A percentile compares a stretch with the other conserved stretches of the same genome.
Conservation (phyloP, 148 eudicot genomes). For the Euryodendron excelsum region DNA sequence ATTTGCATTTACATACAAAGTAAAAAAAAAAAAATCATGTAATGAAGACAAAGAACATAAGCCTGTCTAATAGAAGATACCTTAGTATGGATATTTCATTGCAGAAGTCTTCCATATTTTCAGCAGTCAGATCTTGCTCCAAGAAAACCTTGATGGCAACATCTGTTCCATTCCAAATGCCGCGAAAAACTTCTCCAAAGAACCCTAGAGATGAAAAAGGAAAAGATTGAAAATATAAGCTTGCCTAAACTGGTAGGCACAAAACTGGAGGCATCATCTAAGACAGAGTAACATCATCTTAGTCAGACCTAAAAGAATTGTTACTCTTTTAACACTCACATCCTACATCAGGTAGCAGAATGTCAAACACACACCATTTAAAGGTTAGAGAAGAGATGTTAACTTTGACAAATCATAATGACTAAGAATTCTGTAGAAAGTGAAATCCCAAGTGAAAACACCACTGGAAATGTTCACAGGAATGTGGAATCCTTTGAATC, state of each 20-base stretch:
- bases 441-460: not conserved
- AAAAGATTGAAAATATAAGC: not conserved
- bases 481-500: not conserved
- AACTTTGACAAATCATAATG: no score
- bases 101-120: constrained; percentile 98
- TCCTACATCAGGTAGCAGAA: not conserved
- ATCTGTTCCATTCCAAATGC: constrained; percentile 95
- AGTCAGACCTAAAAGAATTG: not conserved
- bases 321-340: not conserved
- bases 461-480: not conserved
- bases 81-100: constrained; percentile 94
- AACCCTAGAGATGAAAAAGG: constrained; percentile 47
- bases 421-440: not conserved
- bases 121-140: constrained; percentile 96
- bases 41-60: constrained; percentile 6
- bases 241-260: not conserved
- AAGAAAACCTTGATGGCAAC: constrained; percentile 95
- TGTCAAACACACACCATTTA: not conserved
- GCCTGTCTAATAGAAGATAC: constrained; percentile 31
- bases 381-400: not conserved
- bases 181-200: constrained; percentile 98
- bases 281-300: not conserved
- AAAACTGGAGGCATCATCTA: no score
- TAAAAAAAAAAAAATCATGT: no score
- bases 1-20: no score